phyloP scores from a whole-genome alignment of 495 filamentous ascomycete species.

The Glarea lozoyensis region DNA sequence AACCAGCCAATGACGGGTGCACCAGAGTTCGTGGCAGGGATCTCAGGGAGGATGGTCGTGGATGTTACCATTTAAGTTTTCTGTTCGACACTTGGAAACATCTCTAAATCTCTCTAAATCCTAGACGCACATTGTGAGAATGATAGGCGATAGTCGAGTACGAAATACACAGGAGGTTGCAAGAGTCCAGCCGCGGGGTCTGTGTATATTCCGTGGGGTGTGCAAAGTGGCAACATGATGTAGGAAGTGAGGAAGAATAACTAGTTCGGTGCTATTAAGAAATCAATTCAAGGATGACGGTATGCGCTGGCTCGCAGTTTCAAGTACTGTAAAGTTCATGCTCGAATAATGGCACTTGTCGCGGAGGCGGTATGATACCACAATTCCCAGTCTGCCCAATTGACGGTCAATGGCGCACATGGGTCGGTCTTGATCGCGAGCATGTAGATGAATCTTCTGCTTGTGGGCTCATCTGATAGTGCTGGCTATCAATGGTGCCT shows the following conservation, averaged over 20 bases:
- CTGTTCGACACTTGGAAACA: constrained; percentile 7
- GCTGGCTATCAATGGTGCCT: constrained; percentile 5
- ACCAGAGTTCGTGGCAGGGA: constrained; percentile 21
- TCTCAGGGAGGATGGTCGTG: constrained; percentile 11
- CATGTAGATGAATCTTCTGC: too few species aligned
- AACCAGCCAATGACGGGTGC: constrained; percentile 21
- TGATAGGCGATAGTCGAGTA: too few species aligned
- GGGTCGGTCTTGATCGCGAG: too few species aligned
- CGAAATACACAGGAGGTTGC: too few species aligned
- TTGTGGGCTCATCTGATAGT: constrained; percentile 15
- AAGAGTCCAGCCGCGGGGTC: too few species aligned
- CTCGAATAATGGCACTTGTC: too few species aligned
- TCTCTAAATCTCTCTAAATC: neutral
- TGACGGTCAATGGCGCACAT: too few species aligned
- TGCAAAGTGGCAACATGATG: too few species aligned
- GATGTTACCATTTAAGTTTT: constrained; percentile 7
- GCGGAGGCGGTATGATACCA: too few species aligned
- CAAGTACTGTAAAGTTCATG: constrained; percentile 17
- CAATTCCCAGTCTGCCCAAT: too few species aligned
- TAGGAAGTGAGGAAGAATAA: too few species aligned
- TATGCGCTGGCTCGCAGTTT: constrained; percentile 22
- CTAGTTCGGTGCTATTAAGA: constrained; percentile 2
- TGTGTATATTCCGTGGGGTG: constrained; percentile 4
- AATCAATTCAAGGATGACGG: constrained; percentile 17
- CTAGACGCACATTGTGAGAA: neutral